Percentiles rank a stretch among this genome's conserved stretches.
These are phyloP conservation scores for carrot (Daucus carota) DNA, from an alignment of 129 eudicot genomes.

Conservation along the genomic window DH1_v3.0 NC_030386.2:33108501-33109000, in stretches of 20 bases:
- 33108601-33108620: too few relatives aligned
- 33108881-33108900: background rate
- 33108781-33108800: slow-evolving; percentile 1
- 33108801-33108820: slow-evolving; percentile 4
- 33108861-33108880: background rate
- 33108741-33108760: background rate
- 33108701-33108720: background rate
- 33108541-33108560: background rate
- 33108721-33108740: background rate
- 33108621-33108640: background rate
- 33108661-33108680: background rate
- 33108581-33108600: background rate
- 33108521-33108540: too few relatives aligned
- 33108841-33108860: background rate
- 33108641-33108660: too few relatives aligned
- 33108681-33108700: background rate
- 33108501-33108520: too few relatives aligned
- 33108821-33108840: background rate
- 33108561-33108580: background rate
- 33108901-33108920: too few relatives aligned
- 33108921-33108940: too few relatives aligned
- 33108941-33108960: too few relatives aligned
- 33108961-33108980: too few relatives aligned
- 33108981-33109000: too few relatives aligned
- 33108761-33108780: background rate